Base-by-base conservation (phyloP, 1,139 yeast genomes). In the Saccharomyces pastorianus region DNA sequence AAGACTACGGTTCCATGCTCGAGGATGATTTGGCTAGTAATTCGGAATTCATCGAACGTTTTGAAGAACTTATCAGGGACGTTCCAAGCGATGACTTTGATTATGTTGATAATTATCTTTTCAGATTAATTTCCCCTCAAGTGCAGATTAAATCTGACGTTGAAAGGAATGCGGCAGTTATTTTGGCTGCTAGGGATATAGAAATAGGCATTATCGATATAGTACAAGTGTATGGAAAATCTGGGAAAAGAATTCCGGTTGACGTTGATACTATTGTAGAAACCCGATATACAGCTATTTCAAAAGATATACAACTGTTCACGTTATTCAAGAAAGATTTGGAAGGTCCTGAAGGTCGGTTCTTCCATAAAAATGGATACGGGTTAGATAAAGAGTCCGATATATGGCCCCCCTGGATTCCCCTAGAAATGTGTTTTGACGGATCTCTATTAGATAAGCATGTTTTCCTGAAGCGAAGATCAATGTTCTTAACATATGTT, bases 371-470 rank as follows among this genome's bases (percentile, higher is more conserved):
- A 31, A 62, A 64, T 51, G 70, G 68, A 13, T 76, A 73, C 58
- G 78, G 78, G 4, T 64, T 69, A 51, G 69, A 70, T 29, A 69
- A 65, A 6, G 64, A 68, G 31, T 58, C 66, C 9, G 60, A 62
- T 3, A 57, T 58, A 31, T 87, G 96, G 96, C 93, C 95, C 0
- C 95, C 96, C 0, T 84, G 89, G 87, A 71, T 88, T 20, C 86
- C 84, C 0, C 59, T 81, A 49, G 96, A 90, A 65, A 77, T 84
- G 61, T 83, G 89, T 61, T 85, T 85, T 63, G 85, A 85, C 53
- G 78, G 83, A n/a, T 68, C 76, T 0, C 76, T 84, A 61, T 68
- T 85, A 47, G 72, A 75, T 28, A 72, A 78, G 31, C 78, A 84
- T 55, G 73, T 84, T 55, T 81, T 89, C 29, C 74, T 86, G 32